These are phyloP conservation scores for Botrytis deweyae DNA, from an alignment of 2,329 filamentous ascomycete genomes.

Conservation along the genomic window DNA sequence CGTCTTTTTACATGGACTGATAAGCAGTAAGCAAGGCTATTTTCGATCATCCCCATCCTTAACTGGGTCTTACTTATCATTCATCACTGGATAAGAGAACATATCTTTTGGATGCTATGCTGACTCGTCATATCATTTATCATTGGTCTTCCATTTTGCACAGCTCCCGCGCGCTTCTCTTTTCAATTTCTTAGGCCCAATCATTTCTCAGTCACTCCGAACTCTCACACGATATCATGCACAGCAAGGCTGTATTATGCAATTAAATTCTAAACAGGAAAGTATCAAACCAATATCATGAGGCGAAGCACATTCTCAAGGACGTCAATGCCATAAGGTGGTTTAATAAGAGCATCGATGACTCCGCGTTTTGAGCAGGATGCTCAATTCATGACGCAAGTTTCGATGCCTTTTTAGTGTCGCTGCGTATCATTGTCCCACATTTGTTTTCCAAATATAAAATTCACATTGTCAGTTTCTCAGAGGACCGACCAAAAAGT, in stretches of 20 bases:
- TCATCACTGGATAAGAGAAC: not conserved
- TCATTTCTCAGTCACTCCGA: not conserved
- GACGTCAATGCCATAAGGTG: not conserved
- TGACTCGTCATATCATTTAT: not conserved
- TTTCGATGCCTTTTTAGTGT: too few relatives aligned
- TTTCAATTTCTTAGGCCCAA: not conserved
- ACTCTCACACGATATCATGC: not conserved
- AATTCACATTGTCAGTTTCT: not conserved
- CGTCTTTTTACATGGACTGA: not conserved
- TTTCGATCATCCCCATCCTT: not conserved
- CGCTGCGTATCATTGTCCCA: not conserved
- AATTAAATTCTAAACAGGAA: not conserved
- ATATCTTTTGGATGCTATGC: not conserved
- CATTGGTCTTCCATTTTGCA: not conserved
- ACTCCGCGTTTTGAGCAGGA: not conserved
- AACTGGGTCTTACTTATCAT: not conserved
- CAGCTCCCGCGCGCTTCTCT: not conserved
- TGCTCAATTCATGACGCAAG: too few relatives aligned
- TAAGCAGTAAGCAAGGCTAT: not conserved
- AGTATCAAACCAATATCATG: not conserved
- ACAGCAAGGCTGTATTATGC: not conserved
- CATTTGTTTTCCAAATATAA: not conserved
- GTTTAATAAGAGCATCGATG: not conserved
- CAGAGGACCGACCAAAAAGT: rapidly evolving
- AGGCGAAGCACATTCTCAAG: not conserved